A percentile compares a stretch with the other conserved stretches of the same genome.
phyloP scores from a whole-genome alignment of 75 land plant genomes.

The Gnetum montanum region DNA sequence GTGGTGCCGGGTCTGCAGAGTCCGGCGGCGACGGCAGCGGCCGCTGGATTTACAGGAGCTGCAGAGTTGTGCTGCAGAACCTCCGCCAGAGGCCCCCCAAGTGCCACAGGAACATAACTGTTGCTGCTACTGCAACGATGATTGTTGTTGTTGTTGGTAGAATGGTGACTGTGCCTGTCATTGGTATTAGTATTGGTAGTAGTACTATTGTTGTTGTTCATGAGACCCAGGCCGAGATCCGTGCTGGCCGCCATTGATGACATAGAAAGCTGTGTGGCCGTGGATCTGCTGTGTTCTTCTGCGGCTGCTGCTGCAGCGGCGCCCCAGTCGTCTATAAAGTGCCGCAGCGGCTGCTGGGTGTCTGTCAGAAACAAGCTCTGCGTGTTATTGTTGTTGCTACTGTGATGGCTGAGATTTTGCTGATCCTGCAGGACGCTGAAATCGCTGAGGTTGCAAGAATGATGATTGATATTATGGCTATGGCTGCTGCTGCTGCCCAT shows the following conservation, averaged over 20 bases:
- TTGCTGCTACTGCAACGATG: no score
- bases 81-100: constrained; percentile 66
- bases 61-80: constrained; percentile 46
- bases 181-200: constrained; percentile 11
- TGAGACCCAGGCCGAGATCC: constrained; percentile 12
- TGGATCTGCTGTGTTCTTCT: constrained; percentile 5
- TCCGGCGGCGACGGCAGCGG: no score
- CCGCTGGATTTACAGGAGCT: no score
- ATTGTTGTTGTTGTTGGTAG: no score
- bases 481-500: neutral
- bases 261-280: constrained; percentile 35
- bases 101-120: constrained; percentile 16
- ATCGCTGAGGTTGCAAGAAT: no score
- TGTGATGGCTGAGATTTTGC: constrained; percentile 25
- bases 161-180: constrained; percentile 1
- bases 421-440: no score
- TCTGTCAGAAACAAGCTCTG: constrained; percentile 7
- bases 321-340: constrained; percentile 64
- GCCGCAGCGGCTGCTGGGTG: constrained; percentile 35
- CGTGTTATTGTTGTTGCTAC: constrained; percentile 15
- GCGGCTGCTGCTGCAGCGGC: no score
- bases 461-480: no score
- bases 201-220: neutral
- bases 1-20: constrained; percentile 20
- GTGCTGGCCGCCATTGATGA: constrained; percentile 25